These are phyloP conservation scores for Desmodesmus armatus DNA, from an alignment of 139 green algal genomes.

Conservation along the genomic window DNA sequence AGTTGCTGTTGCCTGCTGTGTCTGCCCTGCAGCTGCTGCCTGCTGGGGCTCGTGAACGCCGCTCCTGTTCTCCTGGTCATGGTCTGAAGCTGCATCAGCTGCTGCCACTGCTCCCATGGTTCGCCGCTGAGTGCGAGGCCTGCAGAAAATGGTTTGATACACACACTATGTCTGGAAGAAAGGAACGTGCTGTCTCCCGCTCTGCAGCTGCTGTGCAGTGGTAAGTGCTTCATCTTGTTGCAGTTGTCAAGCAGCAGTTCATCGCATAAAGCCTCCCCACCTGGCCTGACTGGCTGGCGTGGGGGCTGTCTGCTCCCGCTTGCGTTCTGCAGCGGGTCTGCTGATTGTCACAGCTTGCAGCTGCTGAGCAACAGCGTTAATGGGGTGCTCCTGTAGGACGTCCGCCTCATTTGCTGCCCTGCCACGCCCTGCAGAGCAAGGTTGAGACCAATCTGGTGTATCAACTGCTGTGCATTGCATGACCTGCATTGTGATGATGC, in stretches of 20 bases:
- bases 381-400: too few relatives aligned
- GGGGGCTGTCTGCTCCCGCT: conserved; percentile 8
- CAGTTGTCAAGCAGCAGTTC: background rate
- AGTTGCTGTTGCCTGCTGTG: background rate
- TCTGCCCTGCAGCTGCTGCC: background rate
- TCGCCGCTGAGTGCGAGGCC: conserved; percentile 31
- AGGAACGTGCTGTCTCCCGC: too few relatives aligned
- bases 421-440: too few relatives aligned
- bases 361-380: conserved; percentile 29
- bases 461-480: too few relatives aligned
- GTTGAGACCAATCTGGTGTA: too few relatives aligned
- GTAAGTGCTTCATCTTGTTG: background rate
- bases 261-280: too few relatives aligned
- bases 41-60: background rate
- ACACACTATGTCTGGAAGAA: too few relatives aligned
- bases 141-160: too few relatives aligned
- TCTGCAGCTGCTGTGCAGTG: background rate
- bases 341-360: conserved; percentile 14
- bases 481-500: too few relatives aligned
- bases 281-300: conserved; percentile 36
- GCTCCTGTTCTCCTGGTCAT: background rate
- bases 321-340: background rate
- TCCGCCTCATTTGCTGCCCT: too few relatives aligned
- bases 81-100: background rate
- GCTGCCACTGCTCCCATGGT: background rate